These are phyloP conservation scores for Solanum hybrid DNA, from an alignment of 305 asterid species.

Conservation along the genomic window DNA sequence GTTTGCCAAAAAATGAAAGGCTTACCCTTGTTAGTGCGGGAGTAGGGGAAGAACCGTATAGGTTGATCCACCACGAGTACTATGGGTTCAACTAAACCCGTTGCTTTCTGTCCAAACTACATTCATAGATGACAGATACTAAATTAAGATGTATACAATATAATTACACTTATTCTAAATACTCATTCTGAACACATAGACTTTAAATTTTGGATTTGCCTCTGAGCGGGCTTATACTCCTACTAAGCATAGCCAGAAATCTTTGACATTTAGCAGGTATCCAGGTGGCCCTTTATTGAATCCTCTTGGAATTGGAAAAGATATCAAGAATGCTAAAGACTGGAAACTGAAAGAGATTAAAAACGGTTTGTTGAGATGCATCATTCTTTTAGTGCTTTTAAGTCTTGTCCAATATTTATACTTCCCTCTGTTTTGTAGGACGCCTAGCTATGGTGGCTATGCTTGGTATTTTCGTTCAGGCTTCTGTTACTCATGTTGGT, in stretches of 20 bases:
- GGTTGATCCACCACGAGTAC: neutral
- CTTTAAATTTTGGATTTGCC: neutral
- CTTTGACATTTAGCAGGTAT: constrained; percentile 31
- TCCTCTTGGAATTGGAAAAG: constrained; percentile 86
- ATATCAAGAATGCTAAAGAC: constrained; percentile 66
- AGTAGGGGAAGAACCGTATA: neutral
- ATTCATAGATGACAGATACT: neutral
- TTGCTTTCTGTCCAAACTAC: neutral
- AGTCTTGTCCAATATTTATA: neutral
- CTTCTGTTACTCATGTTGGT: constrained; percentile 76
- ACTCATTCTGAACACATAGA: neutral
- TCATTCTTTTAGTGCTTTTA: neutral
- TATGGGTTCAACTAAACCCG: neutral
- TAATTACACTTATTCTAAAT: neutral
- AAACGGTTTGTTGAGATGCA: constrained; percentile 40
- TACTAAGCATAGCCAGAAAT: neutral
- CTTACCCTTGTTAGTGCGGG: neutral
- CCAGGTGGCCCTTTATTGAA: constrained; percentile 89
- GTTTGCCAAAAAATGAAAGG: neutral
- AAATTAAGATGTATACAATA: neutral
- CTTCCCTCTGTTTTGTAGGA: constrained; percentile 27
- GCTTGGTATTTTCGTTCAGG: constrained; percentile 78
- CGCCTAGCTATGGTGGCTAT: constrained; percentile 90
- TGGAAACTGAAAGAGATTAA: constrained; percentile 91
- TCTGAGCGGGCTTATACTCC: neutral